Evolutionary conservation across 169 alveolate genomes (phyloP), one percentile per base, ranked within the genome.

Genomic region (Cryptosporidium xiaoi): DNA sequence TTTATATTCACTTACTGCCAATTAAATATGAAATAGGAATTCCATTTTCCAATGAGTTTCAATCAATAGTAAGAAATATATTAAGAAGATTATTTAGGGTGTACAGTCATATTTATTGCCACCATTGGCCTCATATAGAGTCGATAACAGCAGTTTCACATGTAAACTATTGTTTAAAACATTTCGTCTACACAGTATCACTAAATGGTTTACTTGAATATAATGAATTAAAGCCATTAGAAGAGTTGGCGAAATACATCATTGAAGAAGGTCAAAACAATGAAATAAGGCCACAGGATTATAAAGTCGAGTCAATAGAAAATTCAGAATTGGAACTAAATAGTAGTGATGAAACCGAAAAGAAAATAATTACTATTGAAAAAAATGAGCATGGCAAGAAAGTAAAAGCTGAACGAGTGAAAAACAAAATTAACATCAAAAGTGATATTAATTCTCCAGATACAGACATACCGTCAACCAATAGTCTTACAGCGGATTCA

Each of bases 81-180:
- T 36, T 77, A 48, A 56, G 87, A 60, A 56, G 87, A 46, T 44
- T 77, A 50, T 77, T 77, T 50, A 77, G 87, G 29, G 87, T 77
- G 20, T 77, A 77, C 29, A 77, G 87, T 31, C 87, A 77, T 18
- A 77, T 77, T n/a, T 77, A 77, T 51, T 77, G 87, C n/a, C 87
- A 77, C 58, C 87, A 77, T 31, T 77, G 87, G 87, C 60, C 87
- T 13, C 71, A 77, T 77, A 40, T 77, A 40, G 87, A 77, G 40
- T 77, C 87, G 18, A 77, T 77, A 16, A 13, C 71, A 58, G 87
- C 87, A 20, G 65, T 53, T 40, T 68, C 87, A 27, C 87, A 77
- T 60, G 65, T 77, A 7, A 77, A 77, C 36, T 77, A 77, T 48
- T 77, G 87, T 51, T 66, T 77, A 56, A 77, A 62, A 31, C 87